A percentile compares a stretch with the other conserved stretches of the same genome.
These are phyloP conservation scores for Ophioceras dolichostomum DNA, from an alignment of 2,329 filamentous ascomycete species.

Conservation along the genomic window DNA sequence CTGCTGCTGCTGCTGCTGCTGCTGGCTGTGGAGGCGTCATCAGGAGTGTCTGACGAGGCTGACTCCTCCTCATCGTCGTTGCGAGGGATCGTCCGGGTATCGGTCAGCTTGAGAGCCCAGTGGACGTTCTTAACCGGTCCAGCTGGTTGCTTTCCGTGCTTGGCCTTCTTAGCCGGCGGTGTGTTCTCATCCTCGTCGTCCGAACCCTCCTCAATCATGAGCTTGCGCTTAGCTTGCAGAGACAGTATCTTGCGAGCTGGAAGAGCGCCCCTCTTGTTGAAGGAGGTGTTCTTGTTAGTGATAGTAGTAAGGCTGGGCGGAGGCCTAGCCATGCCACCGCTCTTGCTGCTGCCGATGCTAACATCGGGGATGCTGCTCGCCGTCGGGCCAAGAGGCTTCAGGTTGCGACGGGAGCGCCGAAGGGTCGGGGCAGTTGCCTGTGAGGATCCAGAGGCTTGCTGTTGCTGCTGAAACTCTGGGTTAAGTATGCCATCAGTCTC, in stretches of 20 bases:
- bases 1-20: too few species aligned
- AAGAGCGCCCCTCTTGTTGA: conserved; percentile 27
- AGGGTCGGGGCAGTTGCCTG: conserved; percentile 3
- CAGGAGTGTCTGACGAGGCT: too few species aligned
- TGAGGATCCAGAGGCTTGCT: too few species aligned
- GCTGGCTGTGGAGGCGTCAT: neutral
- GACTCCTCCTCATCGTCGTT: conserved; percentile 4
- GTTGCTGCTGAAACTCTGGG: conserved; percentile 10
- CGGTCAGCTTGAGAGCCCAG: conserved; percentile 19
- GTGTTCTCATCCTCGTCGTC: neutral
- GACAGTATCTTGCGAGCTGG: conserved; percentile 17
- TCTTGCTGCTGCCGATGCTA: conserved; percentile 8
- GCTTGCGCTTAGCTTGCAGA: conserved; percentile 13
- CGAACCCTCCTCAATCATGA: neutral
- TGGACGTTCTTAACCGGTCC: conserved; percentile 16
- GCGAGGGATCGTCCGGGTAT: conserved; percentile 11
- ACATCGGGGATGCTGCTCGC: conserved; percentile 13
- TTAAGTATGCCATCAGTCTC: conserved; percentile 14
- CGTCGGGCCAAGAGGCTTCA: conserved; percentile 12
- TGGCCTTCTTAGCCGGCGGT: conserved; percentile 1
- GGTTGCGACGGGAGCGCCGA: conserved; percentile 14
- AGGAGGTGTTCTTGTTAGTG: conserved; percentile 30
- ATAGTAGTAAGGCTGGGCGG: too few species aligned
- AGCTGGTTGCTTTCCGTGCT: conserved; percentile 5
- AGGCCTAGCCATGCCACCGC: conserved; percentile 14